A percentile compares a stretch with the other conserved stretches of the same genome.
phyloP scores from a whole-genome alignment of 2,329 filamentous ascomycete genomes.

The Trichoderma endophyticum region DNA sequence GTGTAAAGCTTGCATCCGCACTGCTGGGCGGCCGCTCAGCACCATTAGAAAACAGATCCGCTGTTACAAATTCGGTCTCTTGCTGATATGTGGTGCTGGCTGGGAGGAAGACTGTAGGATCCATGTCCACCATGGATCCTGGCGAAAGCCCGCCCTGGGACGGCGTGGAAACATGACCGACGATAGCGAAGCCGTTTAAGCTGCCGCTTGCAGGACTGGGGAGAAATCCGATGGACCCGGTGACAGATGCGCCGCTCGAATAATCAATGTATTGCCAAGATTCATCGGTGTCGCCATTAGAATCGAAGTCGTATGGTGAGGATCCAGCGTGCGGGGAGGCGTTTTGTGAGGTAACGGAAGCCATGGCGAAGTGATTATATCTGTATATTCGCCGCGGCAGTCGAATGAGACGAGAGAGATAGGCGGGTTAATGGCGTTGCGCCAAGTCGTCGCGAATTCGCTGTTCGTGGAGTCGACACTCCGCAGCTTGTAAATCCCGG shows the following conservation, averaged over 20 bases:
- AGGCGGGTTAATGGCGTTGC: neutral
- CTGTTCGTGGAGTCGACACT: neutral
- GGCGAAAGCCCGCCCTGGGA: constrained; percentile 41
- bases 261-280: constrained; percentile 45
- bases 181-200: constrained; percentile 48
- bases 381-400: neutral
- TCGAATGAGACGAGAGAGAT: neutral
- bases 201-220: constrained; percentile 52
- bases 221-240: constrained; percentile 43
- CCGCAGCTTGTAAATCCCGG: neutral
- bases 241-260: constrained; percentile 32
- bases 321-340: constrained; percentile 36
- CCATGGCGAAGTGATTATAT: constrained; percentile 23
- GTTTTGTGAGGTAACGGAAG: constrained; percentile 39
- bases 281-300: constrained; percentile 40
- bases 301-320: constrained; percentile 41
- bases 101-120: constrained; percentile 35
- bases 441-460: neutral
- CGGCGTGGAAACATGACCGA: constrained; percentile 37
- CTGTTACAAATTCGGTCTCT: constrained; percentile 19
- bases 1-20: constrained; percentile 32
- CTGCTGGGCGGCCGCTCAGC: constrained; percentile 20
- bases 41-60: constrained; percentile 32
- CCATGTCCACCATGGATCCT: constrained; percentile 38
- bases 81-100: constrained; percentile 33